Conservation (phyloP, 192 early-diverging fungal genomes). For the Entomortierella chlamydospora region DNA sequence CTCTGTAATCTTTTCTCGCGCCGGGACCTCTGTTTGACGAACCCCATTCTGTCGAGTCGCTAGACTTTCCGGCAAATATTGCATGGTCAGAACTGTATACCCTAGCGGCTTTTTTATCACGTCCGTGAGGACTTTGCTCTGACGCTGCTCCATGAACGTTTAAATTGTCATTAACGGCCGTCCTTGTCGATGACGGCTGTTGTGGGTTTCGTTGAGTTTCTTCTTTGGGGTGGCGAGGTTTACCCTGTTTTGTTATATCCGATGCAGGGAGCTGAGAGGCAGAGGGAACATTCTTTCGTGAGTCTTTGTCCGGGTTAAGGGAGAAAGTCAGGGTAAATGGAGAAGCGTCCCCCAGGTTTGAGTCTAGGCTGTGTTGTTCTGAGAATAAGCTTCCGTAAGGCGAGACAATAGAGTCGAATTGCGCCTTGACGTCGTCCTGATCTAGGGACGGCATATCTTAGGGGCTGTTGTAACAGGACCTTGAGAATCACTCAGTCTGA, state of each 20-base stretch:
- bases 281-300: background rate
- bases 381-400: conserved; percentile 22
- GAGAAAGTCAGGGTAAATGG: background rate
- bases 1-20: background rate
- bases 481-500: background rate
- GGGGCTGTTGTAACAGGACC: background rate
- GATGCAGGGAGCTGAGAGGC: background rate
- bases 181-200: too few species aligned
- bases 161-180: background rate
- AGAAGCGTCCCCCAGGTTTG: background rate
- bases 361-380: background rate
- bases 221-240: too few species aligned
- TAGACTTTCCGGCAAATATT: too few species aligned
- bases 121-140: background rate
- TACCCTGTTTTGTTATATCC: too few species aligned
- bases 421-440: conserved; percentile 23
- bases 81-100: too few species aligned
- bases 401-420: conserved; percentile 19
- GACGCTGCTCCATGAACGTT: background rate
- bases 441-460: background rate
- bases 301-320: background rate
- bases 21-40: background rate
- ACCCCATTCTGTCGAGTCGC: background rate
- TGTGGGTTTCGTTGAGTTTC: too few species aligned
- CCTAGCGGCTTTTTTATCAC: background rate